Conservation (phyloP, 2,329 filamentous ascomycete species). For the Fusarium sp. region DNA sequence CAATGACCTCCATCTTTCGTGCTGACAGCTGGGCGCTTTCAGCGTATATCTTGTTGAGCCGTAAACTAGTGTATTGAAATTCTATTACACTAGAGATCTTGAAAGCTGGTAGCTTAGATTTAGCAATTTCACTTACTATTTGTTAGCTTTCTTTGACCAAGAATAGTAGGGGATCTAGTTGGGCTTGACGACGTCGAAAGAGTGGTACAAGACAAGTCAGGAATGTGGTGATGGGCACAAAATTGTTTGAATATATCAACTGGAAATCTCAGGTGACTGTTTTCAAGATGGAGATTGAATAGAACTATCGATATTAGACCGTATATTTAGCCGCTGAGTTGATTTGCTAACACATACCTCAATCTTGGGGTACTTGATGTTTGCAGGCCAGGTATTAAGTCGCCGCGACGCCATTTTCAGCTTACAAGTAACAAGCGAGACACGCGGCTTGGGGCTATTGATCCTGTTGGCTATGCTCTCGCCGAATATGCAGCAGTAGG, state of each 20-base stretch:
- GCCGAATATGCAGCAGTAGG: background rate
- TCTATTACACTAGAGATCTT: constrained; percentile 9
- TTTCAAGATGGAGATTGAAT: constrained; percentile 23
- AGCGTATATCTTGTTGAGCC: constrained; percentile 25
- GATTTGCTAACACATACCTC: constrained; percentile 17
- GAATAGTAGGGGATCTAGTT: constrained; percentile 10
- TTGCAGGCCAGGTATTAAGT: background rate
- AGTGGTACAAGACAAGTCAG: constrained; percentile 27
- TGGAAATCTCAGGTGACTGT: background rate
- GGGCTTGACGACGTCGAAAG: constrained; percentile 18
- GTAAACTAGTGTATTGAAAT: constrained; percentile 23
- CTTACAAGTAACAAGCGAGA: background rate
- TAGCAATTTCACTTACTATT: background rate
- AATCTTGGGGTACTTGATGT: background rate
- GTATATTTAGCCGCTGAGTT: background rate
- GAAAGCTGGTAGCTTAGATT: background rate
- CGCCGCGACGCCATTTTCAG: no score
- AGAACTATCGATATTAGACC: constrained; percentile 3
- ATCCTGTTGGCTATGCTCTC: background rate
- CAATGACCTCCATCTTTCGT: constrained; percentile 30
- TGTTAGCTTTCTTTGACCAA: constrained; percentile 21
- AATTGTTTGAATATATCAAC: constrained; percentile 23
- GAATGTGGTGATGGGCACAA: constrained; percentile 25
- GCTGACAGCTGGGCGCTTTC: constrained; percentile 22
- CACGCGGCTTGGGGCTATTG: background rate